phyloP scores from a whole-genome alignment of 1,284 basidiomycete genomes.

The Tilletia caries region DNA sequence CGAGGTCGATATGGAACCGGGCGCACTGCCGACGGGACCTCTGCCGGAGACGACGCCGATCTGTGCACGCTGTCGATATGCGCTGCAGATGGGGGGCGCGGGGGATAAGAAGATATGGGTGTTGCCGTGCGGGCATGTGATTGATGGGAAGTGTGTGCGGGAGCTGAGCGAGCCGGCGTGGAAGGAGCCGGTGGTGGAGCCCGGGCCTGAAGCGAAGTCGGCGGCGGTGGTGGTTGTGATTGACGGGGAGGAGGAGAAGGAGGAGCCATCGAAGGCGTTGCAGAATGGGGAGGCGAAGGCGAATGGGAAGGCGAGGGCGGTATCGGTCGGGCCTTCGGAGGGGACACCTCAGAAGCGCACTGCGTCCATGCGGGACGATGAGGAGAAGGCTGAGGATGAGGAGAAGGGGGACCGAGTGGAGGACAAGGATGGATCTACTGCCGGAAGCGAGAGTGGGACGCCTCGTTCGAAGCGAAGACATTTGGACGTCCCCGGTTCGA shows the following conservation, averaged over 20 bases:
- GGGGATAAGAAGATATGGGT: conserved; percentile 41
- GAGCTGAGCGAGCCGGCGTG: conserved; percentile 23
- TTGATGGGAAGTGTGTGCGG: conserved; percentile 43
- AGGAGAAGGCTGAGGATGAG: not conserved
- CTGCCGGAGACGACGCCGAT: conserved; percentile 45
- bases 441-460: too few relatives aligned
- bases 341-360: not conserved
- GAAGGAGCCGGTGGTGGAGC: not conserved
- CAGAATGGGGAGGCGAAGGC: not conserved
- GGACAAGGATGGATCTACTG: too few relatives aligned
- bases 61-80: conserved; percentile 38
- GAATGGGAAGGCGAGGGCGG: not conserved
- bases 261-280: not conserved
- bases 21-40: conserved; percentile 37
- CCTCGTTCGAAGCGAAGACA: not conserved
- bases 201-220: conserved; percentile 8
- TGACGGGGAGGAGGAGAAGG: too few relatives aligned
- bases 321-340: not conserved
- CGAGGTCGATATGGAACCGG: conserved; percentile 41
- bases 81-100: conserved; percentile 34
- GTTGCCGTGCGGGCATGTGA: conserved; percentile 45
- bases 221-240: not conserved
- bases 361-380: not conserved
- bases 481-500: not conserved
- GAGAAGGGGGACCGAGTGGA: not conserved